A percentile compares a stretch with the other conserved stretches of the same genome.
Evolutionary conservation across 345 rosid genomes (phyloP).

Genomic region (Raphanus raphanistrum): DNA sequence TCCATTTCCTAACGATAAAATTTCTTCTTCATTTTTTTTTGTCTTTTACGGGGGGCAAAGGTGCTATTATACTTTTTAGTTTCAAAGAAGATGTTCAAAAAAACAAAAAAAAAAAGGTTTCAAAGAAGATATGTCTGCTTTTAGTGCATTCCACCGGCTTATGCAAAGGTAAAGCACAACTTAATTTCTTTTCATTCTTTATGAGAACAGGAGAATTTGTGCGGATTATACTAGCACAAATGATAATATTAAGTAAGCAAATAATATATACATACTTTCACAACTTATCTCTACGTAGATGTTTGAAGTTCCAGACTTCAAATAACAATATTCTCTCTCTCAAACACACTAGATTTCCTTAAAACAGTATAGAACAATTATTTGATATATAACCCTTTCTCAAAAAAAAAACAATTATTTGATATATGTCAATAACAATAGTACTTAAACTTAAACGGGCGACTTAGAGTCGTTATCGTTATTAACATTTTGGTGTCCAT

Average conservation of each 20-base stretch:
- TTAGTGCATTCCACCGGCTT: not conserved
- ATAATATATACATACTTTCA: slow-evolving; percentile 7
- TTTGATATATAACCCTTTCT: not conserved
- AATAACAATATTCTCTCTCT: not conserved
- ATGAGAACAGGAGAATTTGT: not conserved
- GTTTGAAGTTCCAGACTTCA: not conserved
- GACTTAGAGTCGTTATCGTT: not conserved
- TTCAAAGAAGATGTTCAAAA: no score
- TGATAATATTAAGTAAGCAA: not conserved
- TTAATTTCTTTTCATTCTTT: not conserved
- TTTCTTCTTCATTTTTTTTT: no score
- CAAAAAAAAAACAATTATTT: not conserved
- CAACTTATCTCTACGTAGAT: not conserved
- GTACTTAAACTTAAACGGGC: slow-evolving; percentile 8
- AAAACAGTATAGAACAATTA: not conserved
- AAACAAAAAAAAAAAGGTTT: not conserved
- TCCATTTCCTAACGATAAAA: no score
- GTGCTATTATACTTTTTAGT: no score
- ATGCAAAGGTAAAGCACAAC: not conserved
- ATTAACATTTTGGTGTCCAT: not conserved
- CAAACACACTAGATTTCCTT: not conserved
- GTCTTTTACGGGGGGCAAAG: no score
- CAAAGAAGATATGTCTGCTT: not conserved
- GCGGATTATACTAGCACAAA: not conserved
- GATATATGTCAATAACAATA: not conserved